Evolutionary conservation across 2,329 filamentous ascomycete genomes (phyloP).

Genomic region (Cephalotrichum gorgonifer): DNA sequence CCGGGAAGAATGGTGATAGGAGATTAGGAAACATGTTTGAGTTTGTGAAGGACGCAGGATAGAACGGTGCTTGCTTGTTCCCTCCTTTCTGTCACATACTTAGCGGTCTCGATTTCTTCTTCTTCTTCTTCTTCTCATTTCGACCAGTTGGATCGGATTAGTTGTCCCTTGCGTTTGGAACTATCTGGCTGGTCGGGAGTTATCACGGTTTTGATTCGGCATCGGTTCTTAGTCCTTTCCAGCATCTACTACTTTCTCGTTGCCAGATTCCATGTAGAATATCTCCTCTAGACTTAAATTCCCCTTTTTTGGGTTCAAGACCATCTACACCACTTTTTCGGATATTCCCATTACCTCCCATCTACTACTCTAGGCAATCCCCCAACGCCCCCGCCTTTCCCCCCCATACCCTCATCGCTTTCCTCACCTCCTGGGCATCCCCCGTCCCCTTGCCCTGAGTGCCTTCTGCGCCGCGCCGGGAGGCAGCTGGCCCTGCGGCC

Average conservation of each 20-base stretch:
- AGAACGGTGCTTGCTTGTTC: neutral
- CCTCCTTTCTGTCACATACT: neutral
- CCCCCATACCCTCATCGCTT: neutral
- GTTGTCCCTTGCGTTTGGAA: neutral
- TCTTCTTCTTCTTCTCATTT: neutral
- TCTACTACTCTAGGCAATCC: neutral
- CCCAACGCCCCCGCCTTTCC: neutral
- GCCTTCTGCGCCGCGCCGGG: slow-evolving; percentile 83
- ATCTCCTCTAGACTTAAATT: neutral
- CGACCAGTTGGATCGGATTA: neutral
- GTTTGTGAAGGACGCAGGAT: slow-evolving; percentile 1
- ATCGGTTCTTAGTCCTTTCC: neutral
- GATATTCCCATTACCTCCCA: neutral
- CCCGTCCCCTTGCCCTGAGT: slow-evolving; percentile 70
- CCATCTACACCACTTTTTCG: neutral
- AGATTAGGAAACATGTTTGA: neutral
- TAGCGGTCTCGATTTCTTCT: neutral
- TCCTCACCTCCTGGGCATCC: slow-evolving; percentile 70
- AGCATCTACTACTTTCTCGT: neutral
- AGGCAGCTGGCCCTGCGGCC: slow-evolving; percentile 62
- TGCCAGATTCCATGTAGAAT: neutral
- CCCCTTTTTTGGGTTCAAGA: neutral
- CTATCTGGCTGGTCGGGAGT: no score
- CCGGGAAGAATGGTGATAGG: neutral
- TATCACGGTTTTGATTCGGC: no score